A percentile compares a stretch with the other conserved stretches of the same genome.
These are phyloP conservation scores for Erythrophleum fordii DNA, from an alignment of 306 rosid genomes.

Conservation along the genomic window DNA sequence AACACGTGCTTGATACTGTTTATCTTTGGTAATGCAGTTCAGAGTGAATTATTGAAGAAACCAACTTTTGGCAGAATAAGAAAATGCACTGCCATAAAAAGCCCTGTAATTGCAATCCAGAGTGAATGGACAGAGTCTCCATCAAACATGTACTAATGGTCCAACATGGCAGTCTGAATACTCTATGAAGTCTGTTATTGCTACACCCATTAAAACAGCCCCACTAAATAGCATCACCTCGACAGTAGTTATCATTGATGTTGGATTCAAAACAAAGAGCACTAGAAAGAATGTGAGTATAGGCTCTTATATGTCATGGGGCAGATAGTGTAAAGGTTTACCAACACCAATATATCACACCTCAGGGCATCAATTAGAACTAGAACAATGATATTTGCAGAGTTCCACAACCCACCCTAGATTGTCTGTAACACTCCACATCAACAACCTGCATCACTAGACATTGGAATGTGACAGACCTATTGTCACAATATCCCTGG, in stretches of 20 bases:
- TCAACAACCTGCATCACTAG: slow-evolving; percentile 39
- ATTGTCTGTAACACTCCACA: slow-evolving; percentile 38
- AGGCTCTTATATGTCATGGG: slow-evolving; percentile 25
- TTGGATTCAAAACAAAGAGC: slow-evolving; percentile 32
- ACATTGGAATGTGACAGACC: slow-evolving; percentile 28
- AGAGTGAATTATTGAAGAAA: slow-evolving; percentile 31
- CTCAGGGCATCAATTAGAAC: slow-evolving; percentile 40
- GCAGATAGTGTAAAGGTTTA: slow-evolving; percentile 23
- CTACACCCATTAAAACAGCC: slow-evolving; percentile 40
- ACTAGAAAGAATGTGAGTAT: slow-evolving; percentile 24
- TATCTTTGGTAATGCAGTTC: background rate
- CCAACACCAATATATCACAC: slow-evolving; percentile 37
- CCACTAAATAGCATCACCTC: slow-evolving; percentile 39
- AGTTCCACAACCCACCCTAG: slow-evolving; percentile 42
- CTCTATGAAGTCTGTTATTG: slow-evolving; percentile 26
- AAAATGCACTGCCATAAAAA: slow-evolving; percentile 43
- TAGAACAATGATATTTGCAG: slow-evolving; percentile 14
- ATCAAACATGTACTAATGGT: slow-evolving; percentile 34
- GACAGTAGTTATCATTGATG: slow-evolving; percentile 24
- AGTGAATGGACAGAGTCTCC: slow-evolving; percentile 40
- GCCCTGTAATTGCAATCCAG: slow-evolving; percentile 35
- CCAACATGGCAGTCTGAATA: slow-evolving; percentile 41
- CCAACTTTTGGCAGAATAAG: slow-evolving; percentile 36
- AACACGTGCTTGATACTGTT: background rate
- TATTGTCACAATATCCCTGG: slow-evolving; percentile 42